phyloP scores from a whole-genome alignment of 441 rosid species.

The Mallotus repandus region DNA sequence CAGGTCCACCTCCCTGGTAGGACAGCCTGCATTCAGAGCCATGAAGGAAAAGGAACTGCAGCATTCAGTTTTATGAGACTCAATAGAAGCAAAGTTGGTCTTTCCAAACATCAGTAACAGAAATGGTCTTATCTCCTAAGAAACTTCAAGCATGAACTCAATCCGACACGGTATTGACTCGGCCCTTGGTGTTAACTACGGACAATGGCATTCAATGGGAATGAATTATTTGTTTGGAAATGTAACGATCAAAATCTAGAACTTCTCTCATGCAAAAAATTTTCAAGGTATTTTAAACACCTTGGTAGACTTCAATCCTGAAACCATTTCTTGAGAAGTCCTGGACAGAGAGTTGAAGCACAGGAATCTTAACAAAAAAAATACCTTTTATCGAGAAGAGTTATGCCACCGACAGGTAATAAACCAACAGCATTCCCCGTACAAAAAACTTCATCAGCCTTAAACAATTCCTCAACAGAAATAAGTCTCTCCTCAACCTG shows the following conservation, averaged over 20 bases:
- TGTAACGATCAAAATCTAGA: background rate
- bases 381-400: slow-evolving; percentile 65
- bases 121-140: background rate
- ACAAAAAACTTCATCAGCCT: slow-evolving; percentile 81
- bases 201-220: no score
- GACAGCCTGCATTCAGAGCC: slow-evolving; percentile 41
- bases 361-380: background rate
- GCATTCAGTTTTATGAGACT: background rate
- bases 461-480: slow-evolving; percentile 60
- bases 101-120: background rate
- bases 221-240: no score
- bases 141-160: no score
- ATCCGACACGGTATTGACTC: no score
- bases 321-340: background rate
- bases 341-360: background rate
- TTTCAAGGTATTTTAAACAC: no score
- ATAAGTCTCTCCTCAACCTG: slow-evolving; percentile 69
- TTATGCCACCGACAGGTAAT: slow-evolving; percentile 76
- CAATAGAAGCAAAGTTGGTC: no score
- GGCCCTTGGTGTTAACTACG: no score
- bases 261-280: background rate
- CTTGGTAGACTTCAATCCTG: background rate
- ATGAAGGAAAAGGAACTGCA: background rate
- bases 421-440: slow-evolving; percentile 82
- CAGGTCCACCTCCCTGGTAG: slow-evolving; percentile 58